These are phyloP conservation scores for Comarum palustre DNA, from an alignment of 306 rosid species.

Conservation along the genomic window DNA sequence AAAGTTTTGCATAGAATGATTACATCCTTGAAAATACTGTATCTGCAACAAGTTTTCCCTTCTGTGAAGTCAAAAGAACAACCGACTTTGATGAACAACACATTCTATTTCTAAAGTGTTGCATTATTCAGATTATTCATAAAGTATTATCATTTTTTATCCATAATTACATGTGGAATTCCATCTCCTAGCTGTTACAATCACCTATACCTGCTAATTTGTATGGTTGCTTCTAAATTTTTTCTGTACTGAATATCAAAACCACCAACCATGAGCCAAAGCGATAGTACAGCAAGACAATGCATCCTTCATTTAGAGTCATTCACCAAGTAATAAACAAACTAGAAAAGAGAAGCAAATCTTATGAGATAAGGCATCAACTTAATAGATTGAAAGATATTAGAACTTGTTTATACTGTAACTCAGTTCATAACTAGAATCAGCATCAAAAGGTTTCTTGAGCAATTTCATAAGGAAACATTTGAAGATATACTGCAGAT, in stretches of 20 bases:
- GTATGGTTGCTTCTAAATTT: slow-evolving; percentile 5
- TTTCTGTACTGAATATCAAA: not conserved
- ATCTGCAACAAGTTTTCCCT: not conserved
- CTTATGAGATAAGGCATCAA: not conserved
- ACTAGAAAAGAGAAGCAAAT: not conserved
- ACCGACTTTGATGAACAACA: slow-evolving; percentile 4
- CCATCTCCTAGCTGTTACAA: slow-evolving; percentile 3
- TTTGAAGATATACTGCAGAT: not conserved
- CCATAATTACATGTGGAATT: not conserved
- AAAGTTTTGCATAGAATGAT: not conserved
- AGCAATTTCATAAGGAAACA: not conserved
- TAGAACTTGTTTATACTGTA: not conserved
- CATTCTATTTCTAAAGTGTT: not conserved
- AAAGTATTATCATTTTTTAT: not conserved
- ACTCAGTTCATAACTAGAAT: not conserved
- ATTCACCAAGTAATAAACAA: not conserved
- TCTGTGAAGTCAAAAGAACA: slow-evolving; percentile 1
- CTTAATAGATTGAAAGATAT: not conserved
- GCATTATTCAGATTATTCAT: not conserved
- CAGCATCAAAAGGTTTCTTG: not conserved
- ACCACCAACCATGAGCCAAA: not conserved
- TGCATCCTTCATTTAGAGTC: not conserved
- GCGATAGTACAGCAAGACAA: not conserved
- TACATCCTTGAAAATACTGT: not conserved
- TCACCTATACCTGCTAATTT: not conserved